Percentiles rank a stretch among this genome's conserved stretches.
These are phyloP conservation scores for Ophiostoma piceae DNA, from an alignment of 2,329 filamentous ascomycete species.

Conservation along the genomic window DNA sequence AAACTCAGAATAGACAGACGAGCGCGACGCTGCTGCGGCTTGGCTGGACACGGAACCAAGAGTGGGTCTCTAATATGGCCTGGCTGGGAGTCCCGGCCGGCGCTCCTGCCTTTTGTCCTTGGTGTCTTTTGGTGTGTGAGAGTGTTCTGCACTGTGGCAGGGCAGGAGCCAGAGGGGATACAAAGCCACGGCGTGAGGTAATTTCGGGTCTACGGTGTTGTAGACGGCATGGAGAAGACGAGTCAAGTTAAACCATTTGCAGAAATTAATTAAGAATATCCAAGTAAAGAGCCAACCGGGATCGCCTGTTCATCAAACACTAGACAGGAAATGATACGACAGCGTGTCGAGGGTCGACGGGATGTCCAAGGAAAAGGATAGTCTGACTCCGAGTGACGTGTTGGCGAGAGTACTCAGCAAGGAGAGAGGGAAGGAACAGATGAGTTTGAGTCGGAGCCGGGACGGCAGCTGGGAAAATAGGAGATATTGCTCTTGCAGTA, in stretches of 20 bases:
- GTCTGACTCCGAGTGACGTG: conserved; percentile 3
- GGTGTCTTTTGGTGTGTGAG: too few species aligned
- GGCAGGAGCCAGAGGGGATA: neutral
- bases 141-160: neutral
- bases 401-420: neutral
- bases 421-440: neutral
- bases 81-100: conserved; percentile 21
- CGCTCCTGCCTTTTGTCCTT: neutral
- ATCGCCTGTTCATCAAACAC: neutral
- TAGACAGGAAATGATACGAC: neutral
- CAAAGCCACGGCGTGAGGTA: conserved; percentile 8
- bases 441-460: too few species aligned
- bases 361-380: neutral
- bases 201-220: neutral
- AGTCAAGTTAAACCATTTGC: neutral
- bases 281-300: neutral
- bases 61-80: conserved; percentile 19
- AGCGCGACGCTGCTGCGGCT: conserved; percentile 15
- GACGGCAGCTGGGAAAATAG: too few species aligned
- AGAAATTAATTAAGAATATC: neutral
- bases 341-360: neutral
- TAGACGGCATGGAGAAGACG: neutral
- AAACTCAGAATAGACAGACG: neutral
- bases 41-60: conserved; percentile 22
- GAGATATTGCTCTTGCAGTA: too few species aligned